phyloP scores from a whole-genome alignment of 2,329 filamentous ascomycete genomes.

The Paracorniculantispora psalliotae region DNA sequence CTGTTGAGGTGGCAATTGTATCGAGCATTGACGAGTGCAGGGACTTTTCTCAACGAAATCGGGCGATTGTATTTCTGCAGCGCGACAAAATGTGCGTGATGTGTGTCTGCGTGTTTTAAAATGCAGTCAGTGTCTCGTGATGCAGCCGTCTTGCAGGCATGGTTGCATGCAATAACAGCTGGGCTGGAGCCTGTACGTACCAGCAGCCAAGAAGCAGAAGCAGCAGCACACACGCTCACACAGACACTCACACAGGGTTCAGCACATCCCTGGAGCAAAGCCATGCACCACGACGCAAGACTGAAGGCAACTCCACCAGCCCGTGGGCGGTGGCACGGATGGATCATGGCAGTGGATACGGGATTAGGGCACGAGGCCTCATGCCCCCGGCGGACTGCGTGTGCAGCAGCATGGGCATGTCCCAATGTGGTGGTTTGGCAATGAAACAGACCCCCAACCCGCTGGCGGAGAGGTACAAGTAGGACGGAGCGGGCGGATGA shows the following conservation, averaged over 20 bases:
- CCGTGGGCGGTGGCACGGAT: constrained; percentile 11
- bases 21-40: background rate
- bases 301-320: background rate
- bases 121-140: constrained; percentile 13
- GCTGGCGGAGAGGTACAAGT: background rate
- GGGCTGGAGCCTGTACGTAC: background rate
- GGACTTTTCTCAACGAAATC: background rate
- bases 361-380: constrained; percentile 27
- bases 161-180: constrained; percentile 4
- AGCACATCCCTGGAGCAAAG: background rate
- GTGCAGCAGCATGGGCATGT: background rate
- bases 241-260: constrained; percentile 3
- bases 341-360: constrained; percentile 21
- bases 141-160: constrained; percentile 8
- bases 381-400: constrained; percentile 2
- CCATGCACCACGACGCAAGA: background rate
- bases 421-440: constrained; percentile 6
- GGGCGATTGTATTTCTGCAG: background rate
- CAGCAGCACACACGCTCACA: background rate
- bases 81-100: background rate
- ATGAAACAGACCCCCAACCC: constrained; percentile 3
- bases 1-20: background rate
- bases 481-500: background rate
- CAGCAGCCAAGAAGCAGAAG: too few relatives aligned
- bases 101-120: constrained; percentile 4